A percentile compares a stretch with the other conserved stretches of the same genome.
phyloP scores from a whole-genome alignment of 1,139 yeast genomes.

The Suhomyces wounanorum region DNA sequence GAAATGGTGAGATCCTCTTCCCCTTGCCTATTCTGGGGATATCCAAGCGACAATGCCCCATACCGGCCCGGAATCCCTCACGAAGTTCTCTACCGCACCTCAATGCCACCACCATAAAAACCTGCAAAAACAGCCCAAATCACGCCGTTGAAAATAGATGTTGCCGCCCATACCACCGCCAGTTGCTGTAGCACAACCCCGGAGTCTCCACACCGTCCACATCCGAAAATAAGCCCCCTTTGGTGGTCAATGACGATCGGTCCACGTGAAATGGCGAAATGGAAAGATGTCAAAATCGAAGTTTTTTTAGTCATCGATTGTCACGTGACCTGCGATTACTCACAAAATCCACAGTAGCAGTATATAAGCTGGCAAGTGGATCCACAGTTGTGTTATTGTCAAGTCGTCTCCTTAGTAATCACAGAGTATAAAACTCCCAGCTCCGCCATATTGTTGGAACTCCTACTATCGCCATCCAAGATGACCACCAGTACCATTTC shows the following conservation, averaged over 20 bases:
- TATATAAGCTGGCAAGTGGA: slow-evolving; percentile 4
- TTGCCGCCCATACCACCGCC: not conserved
- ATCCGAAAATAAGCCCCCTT: not conserved
- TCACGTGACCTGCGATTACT: slow-evolving; percentile 8
- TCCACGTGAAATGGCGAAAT: slow-evolving; percentile 9
- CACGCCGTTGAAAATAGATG: too few species aligned
- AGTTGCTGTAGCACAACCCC: too few species aligned
- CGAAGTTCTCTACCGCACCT: not conserved
- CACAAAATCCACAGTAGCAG: slow-evolving; percentile 2
- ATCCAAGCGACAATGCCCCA: not conserved
- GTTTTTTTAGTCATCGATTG: slow-evolving; percentile 1
- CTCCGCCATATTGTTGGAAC: not conserved
- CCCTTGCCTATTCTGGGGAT: not conserved
- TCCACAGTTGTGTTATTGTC: slow-evolving; percentile 11
- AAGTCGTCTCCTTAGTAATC: slow-evolving; percentile 2
- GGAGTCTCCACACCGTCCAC: not conserved
- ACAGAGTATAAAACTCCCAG: slow-evolving; percentile 2
- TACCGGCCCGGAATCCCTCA: not conserved
- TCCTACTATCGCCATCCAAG: not conserved
- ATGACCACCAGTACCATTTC: slow-evolving; percentile 30
- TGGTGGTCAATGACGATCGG: not conserved
- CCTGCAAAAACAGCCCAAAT: too few species aligned
- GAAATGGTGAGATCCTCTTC: not conserved
- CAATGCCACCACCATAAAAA: not conserved
- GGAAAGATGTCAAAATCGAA: not conserved